phyloP scores from a whole-genome alignment of 1,284 basidiomycete species.

The Cryptococcus sp. region DNA sequence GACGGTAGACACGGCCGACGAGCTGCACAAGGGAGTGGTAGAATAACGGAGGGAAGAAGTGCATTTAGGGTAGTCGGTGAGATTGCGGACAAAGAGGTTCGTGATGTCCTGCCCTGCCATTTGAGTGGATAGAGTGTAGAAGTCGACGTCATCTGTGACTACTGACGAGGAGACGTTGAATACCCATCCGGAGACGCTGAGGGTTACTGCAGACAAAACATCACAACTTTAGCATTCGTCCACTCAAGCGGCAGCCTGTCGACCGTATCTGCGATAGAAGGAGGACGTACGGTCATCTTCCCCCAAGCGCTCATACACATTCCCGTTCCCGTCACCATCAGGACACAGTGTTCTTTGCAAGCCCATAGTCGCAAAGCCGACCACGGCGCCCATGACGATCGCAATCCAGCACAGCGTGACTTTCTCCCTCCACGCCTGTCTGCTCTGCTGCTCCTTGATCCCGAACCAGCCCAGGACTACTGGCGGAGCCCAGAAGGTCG shows the following conservation, averaged over 20 bases:
- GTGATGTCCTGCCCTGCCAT: slow-evolving; percentile 85
- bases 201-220: slow-evolving; percentile 55
- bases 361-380: slow-evolving; percentile 94
- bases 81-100: slow-evolving; percentile 70
- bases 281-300: slow-evolving; percentile 37
- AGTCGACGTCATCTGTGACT: slow-evolving; percentile 61
- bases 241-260: background rate
- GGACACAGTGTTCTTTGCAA: slow-evolving; percentile 92
- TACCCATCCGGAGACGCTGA: slow-evolving; percentile 76
- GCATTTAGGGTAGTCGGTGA: slow-evolving; percentile 68
- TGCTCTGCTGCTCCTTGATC: slow-evolving; percentile 71
- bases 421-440: slow-evolving; percentile 98
- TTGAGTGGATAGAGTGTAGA: slow-evolving; percentile 62
- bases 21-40: slow-evolving; percentile 68
- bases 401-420: slow-evolving; percentile 89
- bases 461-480: slow-evolving; percentile 71
- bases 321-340: slow-evolving; percentile 38
- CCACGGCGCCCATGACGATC: slow-evolving; percentile 69
- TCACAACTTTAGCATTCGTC: background rate
- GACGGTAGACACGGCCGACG: slow-evolving; percentile 42
- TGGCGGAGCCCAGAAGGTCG: slow-evolving; percentile 90
- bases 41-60: slow-evolving; percentile 66
- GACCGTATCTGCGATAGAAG: background rate
- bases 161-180: slow-evolving; percentile 72
- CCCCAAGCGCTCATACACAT: slow-evolving; percentile 39